Base-by-base conservation (phyloP, 495 filamentous ascomycete genomes). In the Lepraria neglecta region DNA sequence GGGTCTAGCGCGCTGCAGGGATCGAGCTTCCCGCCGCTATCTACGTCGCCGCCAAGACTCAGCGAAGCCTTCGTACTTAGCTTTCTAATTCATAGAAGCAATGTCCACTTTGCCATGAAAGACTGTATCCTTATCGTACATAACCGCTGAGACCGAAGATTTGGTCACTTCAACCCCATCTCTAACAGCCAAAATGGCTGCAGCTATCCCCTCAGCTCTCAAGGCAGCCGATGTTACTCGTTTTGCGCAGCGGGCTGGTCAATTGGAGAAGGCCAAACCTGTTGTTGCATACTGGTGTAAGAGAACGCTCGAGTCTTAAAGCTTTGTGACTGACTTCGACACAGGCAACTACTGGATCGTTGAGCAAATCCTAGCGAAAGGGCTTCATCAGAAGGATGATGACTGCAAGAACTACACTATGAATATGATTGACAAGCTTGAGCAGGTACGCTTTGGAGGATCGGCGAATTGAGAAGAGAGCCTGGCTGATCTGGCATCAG, bases 281-380 rank as follows among this genome's bases (percentile, higher is more conserved):
- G 85, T 92, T 60, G 82, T 97, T 53, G 80, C 91, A 42, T 97
- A 97, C 71, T 97, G 92, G 88, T 96, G 92, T 96, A 79, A 73
- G 87, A 80, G 4, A 21, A 28, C 52, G 12, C 12, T 17, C 24
- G 6, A 14, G n/a, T 11, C 17, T 19, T 30, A 28, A 48, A 10
- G 15, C 19, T 56, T 50, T 62, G 70, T 24, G 69, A 60, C 6
- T 19, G 31, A 62, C 52, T 35, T 57, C 61, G 12, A 7, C 17
- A 62, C n/a, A 96, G 92, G 92, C 71, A 87, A 94, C 65, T 97
- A 92, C 71, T 92, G 87, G 82, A 89, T 92, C 40, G 88, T 95
- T 61, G 90, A 97, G 65, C 89, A 95, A 67, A 92, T 97, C 56
- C 84, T 99, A 6, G 77, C 82, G 17, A 87, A 84, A 72, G 76